phyloP scores from a whole-genome alignment of 1,284 basidiomycete species.

The Leccinum solheimii region DNA sequence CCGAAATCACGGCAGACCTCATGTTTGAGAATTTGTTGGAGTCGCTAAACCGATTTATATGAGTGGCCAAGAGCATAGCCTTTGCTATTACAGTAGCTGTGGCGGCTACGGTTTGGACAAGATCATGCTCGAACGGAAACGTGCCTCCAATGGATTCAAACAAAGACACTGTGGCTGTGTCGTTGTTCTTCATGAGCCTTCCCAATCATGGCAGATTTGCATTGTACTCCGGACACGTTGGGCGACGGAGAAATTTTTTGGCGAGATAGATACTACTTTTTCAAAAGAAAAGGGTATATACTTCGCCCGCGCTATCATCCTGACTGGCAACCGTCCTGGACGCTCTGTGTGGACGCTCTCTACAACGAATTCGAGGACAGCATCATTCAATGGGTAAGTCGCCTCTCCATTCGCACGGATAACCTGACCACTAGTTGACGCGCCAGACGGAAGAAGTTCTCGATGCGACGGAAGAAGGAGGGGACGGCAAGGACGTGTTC shows the following conservation, averaged over 20 bases:
- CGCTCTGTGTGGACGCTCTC: not conserved
- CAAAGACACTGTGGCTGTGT: too few species aligned
- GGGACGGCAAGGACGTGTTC: not conserved
- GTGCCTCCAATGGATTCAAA: too few species aligned
- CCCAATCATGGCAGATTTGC: not conserved
- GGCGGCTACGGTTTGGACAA: too few species aligned
- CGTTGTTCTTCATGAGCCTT: not conserved
- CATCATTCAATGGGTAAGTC: conserved; percentile 8
- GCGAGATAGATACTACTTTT: conserved; percentile 13
- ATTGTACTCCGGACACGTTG: not conserved
- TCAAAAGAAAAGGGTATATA: conserved; percentile 6
- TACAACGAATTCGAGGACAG: not conserved
- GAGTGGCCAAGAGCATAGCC: not conserved
- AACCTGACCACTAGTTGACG: too few species aligned
- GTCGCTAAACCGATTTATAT: not conserved
- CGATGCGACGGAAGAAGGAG: not conserved
- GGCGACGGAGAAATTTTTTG: conserved; percentile 2
- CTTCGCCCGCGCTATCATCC: conserved; percentile 15
- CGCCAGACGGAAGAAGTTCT: not conserved
- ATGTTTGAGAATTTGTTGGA: not conserved
- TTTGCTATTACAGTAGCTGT: too few species aligned
- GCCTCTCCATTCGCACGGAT: not conserved
- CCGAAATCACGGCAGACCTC: not conserved
- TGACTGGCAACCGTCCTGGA: conserved; percentile 11
- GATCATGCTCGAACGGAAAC: too few species aligned